Evolutionary conservation across 768 basidiomycete species (phyloP), one percentile per base, ranked within the genome.

Genomic region (Suillus subalutaceus): DNA sequence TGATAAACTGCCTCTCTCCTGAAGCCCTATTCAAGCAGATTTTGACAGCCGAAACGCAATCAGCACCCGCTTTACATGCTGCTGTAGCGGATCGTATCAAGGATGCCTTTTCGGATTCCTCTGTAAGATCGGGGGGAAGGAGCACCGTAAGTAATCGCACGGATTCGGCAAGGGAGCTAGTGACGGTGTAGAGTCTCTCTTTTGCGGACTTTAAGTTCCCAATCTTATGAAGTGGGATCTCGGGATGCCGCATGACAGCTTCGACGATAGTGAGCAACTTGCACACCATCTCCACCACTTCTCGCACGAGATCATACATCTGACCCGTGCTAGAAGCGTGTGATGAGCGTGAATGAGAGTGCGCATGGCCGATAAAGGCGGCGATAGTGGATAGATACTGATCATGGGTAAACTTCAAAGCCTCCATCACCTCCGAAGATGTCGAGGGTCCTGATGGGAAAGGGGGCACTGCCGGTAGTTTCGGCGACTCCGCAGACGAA

Each of bases 291-390:
- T 97, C 95, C 62, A 98, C 92, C 57, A 96, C 92, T 79, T 97
- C 94, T 62, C 91, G 88, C n/a, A 96, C 94, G 63, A 98, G 87
- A 70, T 98, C 96, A 73, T 97, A 96, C 77, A 99, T 84, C 70
- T 95, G 92, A 1, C 94, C 96, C 18, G 95, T 96, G 67, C 91
- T 94, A 6, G 94, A 93, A 0, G 97, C 94, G 77, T 98, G 96
- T 37, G 93, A 93, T 48, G 87, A 83, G 55, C 93, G 89, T 26
- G 93, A 90, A 81, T 98, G 93, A 18, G 93, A 93, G 72, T 99
- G 97, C 1, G 95, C 93, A 74, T 98, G 96, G 1, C 96, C 97
- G 71, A 99, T 97, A 76, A 99, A 96, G 7, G 96, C 97, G 26
- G 97, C 96, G 73, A 97, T 94, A 23, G 94, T 93, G 6, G 94